Evolutionary conservation across 257 asterid species (phyloP).

Genomic region (Primulina eburnea): DNA sequence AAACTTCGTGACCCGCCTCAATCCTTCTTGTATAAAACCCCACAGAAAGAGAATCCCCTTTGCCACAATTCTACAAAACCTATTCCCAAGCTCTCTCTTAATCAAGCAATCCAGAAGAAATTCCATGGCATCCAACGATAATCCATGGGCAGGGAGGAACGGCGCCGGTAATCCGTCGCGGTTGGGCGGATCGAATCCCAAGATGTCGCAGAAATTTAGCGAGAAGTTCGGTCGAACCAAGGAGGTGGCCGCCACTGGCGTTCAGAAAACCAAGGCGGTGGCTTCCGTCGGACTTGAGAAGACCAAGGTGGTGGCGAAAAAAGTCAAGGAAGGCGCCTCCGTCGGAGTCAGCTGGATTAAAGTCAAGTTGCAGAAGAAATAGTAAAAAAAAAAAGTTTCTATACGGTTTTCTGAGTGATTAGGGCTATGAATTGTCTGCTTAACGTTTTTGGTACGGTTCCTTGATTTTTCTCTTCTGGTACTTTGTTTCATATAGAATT

Average conservation of each 20-base stretch:
- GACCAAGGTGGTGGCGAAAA: conserved; percentile 57
- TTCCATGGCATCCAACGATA: conserved; percentile 31
- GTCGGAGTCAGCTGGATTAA: conserved; percentile 24
- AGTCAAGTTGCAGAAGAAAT: conserved; percentile 50
- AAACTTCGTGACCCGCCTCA: not conserved
- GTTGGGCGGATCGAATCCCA: conserved; percentile 31
- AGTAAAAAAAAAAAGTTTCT: not conserved
- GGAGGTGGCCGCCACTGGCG: conserved; percentile 41
- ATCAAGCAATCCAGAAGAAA: not conserved
- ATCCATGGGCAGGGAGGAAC: conserved; percentile 31
- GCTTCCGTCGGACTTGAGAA: conserved; percentile 50
- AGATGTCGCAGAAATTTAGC: conserved; percentile 37
- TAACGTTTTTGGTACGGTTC: not conserved
- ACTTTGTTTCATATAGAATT: not conserved
- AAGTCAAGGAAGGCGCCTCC: conserved; percentile 50
- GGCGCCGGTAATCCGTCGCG: conserved; percentile 19
- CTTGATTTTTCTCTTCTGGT: not conserved
- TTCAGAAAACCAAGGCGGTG: conserved; percentile 40
- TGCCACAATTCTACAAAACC: not conserved
- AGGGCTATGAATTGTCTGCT: not conserved
- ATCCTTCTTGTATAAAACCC: not conserved
- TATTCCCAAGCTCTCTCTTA: not conserved
- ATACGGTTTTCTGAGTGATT: too few species aligned
- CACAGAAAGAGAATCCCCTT: not conserved
- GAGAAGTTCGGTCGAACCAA: conserved; percentile 37